phyloP scores from a whole-genome alignment of 176 grass and related monocot genomes.

The Areca catechu region DNA sequence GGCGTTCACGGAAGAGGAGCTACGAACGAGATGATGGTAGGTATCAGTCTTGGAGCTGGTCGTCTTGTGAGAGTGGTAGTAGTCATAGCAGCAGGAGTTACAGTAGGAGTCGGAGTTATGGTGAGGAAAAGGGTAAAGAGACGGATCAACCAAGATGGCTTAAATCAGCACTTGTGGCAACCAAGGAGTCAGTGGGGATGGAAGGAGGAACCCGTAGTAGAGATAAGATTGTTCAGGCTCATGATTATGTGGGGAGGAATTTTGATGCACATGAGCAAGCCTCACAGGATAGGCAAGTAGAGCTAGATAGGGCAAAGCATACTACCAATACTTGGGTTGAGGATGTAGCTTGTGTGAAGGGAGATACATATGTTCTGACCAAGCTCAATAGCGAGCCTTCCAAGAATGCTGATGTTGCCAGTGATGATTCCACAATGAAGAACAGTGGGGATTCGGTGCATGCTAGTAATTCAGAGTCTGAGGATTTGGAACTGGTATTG shows the following conservation, averaged over 20 bases:
- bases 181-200: not conserved
- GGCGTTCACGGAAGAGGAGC: constrained; percentile 9
- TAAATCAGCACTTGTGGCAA: not conserved
- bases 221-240: constrained; percentile 31
- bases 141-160: constrained; percentile 11
- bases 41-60: no score
- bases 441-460: constrained; percentile 12
- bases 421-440: constrained; percentile 6
- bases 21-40: not conserved
- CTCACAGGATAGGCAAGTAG: constrained; percentile 15
- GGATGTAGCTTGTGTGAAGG: not conserved
- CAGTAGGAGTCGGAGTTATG: constrained; percentile 29
- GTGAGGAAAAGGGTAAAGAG: constrained; percentile 4
- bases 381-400: constrained; percentile 14
- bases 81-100: constrained; percentile 31
- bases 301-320: not conserved
- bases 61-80: constrained; percentile 15
- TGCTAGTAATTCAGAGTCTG: constrained; percentile 21
- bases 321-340: not conserved
- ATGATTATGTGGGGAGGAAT: constrained; percentile 18
- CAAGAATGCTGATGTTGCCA: constrained; percentile 14
- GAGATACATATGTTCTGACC: not conserved
- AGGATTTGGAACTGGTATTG: constrained; percentile 69
- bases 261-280: not conserved
- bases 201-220: not conserved